Evolutionary conservation across 2,329 filamentous ascomycete species (phyloP), one percentile per base, ranked within the genome.

Genomic region (Fusarium sp.): DNA sequence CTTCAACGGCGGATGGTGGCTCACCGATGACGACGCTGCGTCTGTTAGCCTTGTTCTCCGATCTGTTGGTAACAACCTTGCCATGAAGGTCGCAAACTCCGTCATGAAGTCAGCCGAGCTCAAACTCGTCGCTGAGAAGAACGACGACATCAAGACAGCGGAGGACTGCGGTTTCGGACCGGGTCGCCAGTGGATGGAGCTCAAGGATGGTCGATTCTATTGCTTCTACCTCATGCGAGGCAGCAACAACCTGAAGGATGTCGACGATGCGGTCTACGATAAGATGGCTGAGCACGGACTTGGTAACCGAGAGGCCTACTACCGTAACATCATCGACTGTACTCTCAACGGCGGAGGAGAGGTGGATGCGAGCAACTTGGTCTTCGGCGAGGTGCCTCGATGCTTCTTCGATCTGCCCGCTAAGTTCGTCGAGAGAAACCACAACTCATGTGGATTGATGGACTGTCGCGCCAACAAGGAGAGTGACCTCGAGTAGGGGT

Each of bases 1-100:
- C 42, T 57, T 57, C 34, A 57, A 57, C 10, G 53, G 53, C n/a
- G 53, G 53, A 28, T 57, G 53, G 53, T 49, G 45, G 43, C 45
- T 57, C 17, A 57, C 40, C 24, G 46, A 57, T n/a, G 44, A 57
- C 26, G 53, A 57, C 14, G 44, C 53, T 2, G 53, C 24, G 13
- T 36, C 53, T 33, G 53, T 57, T 36, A 49, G 26, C 14, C 34
- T 39, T 2, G 44, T 57, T 26, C 45, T 57, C 13, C 26, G 46
- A 26, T 48, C 53, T 33, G 31, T 57, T 26, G 34, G 43, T 17
- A 57, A 57, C 44, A 57, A 57, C 20, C 44, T 49, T n/a, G 20
- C 18, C 11, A 34, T 40, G 44, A 57, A 57, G 43, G 53, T 57
- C 5, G 53, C 44, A 34, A 57, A 28, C 44, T 48, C 45, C 13